Conservation (phyloP, 169 alveolate genomes). For the Plasmodium vivax region DNA sequence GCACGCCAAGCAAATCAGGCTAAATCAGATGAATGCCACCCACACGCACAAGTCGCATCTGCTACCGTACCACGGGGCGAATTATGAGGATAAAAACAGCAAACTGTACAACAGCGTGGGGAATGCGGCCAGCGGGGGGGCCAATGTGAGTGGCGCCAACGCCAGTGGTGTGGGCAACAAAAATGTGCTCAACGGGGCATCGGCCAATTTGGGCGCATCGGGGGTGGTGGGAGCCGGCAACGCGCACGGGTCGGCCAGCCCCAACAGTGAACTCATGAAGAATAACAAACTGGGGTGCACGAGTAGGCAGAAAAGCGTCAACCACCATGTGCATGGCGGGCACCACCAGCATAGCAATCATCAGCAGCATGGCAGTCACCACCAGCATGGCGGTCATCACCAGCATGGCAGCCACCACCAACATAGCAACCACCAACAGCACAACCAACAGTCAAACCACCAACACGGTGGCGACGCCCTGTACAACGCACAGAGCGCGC, state of each 20-base stretch:
- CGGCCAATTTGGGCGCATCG: not conserved
- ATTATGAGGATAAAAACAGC: constrained; percentile 49
- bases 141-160: not conserved
- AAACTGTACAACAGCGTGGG: constrained; percentile 13
- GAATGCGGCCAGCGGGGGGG: not conserved
- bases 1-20: constrained; percentile 29
- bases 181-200: not conserved
- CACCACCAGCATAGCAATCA: not conserved
- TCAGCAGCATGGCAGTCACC: not conserved
- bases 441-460: not conserved
- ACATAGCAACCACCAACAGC: not conserved
- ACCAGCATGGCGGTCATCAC: not conserved
- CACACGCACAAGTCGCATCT: constrained; percentile 25
- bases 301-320: constrained; percentile 23
- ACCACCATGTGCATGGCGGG: constrained; percentile 11
- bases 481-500: not conserved
- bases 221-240: not conserved
- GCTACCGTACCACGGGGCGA: constrained; percentile 8
- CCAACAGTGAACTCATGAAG: constrained; percentile 24
- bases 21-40: constrained; percentile 16
- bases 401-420: too few relatives aligned
- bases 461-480: not conserved
- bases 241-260: not conserved
- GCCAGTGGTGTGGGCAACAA: not conserved
- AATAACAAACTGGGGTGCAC: constrained; percentile 32